Evolutionary conservation across 371 early-diverging fungal species (phyloP), one percentile per base, ranked within the genome.

Genomic region (Basidiobolus meristosporus): DNA sequence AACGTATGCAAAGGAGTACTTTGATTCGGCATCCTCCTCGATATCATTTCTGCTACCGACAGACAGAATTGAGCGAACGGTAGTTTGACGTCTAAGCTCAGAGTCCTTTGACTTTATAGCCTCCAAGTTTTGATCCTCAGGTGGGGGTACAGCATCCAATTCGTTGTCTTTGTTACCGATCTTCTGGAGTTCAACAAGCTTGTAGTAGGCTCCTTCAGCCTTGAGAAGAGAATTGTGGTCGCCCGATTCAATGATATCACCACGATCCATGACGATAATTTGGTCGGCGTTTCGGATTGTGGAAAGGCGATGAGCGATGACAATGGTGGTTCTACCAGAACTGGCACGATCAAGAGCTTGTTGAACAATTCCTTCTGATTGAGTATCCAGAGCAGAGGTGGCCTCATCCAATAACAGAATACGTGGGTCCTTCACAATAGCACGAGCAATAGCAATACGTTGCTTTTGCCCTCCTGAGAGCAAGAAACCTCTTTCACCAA

Each of bases 241-340:
- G 36, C 87, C 87, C 29, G 52, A 54, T 54, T 86, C 87, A 14
- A 77, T 44, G 7, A 86, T 54, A 10, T 61, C 53, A 35, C 87
- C 87, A 43, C 73, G 54, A 36, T 67, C 56, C 67, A 83, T 72
- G 7, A 84, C 84, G 33, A 77, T 70, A 50, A 96, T 92, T 21
- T 70, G 50, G 47, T 92, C 83, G 1, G 90, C 81, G 44, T 87
- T 73, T 34, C 65, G 59, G 33, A 78, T 68, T 1, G 85, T 87
- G 33, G 82, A 77, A 2, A 87, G 60, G 32, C 84, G 73, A 50
- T 95, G 95, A 1, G 95, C 93, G 52, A 96, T 81, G 7, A 90
- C 79, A 36, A 98, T 73, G 1, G 92, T 90, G 1, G 91, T 90
- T 28, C 92, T 67, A 35, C 76, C 67, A 23, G 54, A 48, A 17